Evolutionary conservation across 202 grass and related monocot species (phyloP).

Genomic region (Cymbopogon flexuosus): DNA sequence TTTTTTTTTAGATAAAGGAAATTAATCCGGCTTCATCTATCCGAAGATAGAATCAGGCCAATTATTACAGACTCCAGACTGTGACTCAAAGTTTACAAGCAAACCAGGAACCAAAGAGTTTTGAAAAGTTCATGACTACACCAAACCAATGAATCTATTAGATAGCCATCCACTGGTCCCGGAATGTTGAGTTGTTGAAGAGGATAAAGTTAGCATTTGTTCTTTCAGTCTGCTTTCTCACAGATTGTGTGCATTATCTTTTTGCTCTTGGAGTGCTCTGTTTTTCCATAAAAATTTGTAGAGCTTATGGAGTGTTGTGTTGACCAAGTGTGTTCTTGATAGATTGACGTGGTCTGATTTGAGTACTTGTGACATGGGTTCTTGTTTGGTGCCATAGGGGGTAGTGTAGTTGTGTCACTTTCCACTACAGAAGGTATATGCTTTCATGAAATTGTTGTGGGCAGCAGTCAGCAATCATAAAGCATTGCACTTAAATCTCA

Average conservation of each 20-base stretch:
- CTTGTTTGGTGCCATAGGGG: slow-evolving; percentile 26
- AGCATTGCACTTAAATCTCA: neutral
- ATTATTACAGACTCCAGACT: no score
- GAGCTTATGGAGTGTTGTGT: slow-evolving; percentile 14
- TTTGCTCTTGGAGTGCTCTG: neutral
- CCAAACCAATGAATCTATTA: no score
- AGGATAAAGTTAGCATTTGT: slow-evolving; percentile 34
- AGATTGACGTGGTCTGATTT: slow-evolving; percentile 18
- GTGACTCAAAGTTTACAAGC: no score
- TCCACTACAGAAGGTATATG: slow-evolving; percentile 12
- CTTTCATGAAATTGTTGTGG: slow-evolving; percentile 3
- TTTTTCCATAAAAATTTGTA: neutral
- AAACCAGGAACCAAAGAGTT: no score
- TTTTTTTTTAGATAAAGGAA: no score
- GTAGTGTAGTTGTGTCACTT: slow-evolving; percentile 25
- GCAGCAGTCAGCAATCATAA: slow-evolving; percentile 11
- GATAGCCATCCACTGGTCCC: no score
- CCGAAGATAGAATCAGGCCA: no score
- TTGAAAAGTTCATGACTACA: no score
- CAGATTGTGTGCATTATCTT: slow-evolving; percentile 30
- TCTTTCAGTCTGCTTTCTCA: slow-evolving; percentile 20
- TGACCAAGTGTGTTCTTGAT: slow-evolving; percentile 38
- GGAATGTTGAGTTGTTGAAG: slow-evolving; percentile 29
- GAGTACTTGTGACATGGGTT: slow-evolving; percentile 1
- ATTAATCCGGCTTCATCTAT: no score